These are phyloP conservation scores for Candida maris DNA, from an alignment of 805 yeast genomes.

Conservation along the genomic window DNA sequence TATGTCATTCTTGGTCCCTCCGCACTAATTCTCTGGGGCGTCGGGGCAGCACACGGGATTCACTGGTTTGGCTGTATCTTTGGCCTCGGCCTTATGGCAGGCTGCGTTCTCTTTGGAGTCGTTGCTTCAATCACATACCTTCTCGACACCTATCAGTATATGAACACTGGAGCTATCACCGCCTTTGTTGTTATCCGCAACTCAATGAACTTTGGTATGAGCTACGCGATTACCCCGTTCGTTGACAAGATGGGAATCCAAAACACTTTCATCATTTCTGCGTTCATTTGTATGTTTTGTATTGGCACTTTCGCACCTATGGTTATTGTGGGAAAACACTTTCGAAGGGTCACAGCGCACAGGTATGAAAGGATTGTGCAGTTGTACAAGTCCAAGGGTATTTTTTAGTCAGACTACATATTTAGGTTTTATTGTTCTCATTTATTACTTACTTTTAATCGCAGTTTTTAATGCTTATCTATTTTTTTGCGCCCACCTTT, in stretches of 20 bases:
- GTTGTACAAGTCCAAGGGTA: conserved; percentile 22
- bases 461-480: too few species aligned
- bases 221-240: conserved; percentile 61
- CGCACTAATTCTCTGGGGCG: conserved; percentile 61
- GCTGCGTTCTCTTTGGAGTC: conserved; percentile 50
- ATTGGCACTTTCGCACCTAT: conserved; percentile 43
- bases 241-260: conserved; percentile 47
- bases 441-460: too few species aligned
- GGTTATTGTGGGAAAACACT: conserved; percentile 33
- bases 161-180: conserved; percentile 51
- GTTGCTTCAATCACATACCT: conserved; percentile 49
- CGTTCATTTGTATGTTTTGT: conserved; percentile 46
- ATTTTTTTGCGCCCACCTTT: too few species aligned
- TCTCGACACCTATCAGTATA: conserved; percentile 54
- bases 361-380: conserved; percentile 35
- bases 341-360: conserved; percentile 33
- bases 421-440: too few species aligned
- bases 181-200: conserved; percentile 55
- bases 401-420: conserved; percentile 5
- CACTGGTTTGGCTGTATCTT: conserved; percentile 54
- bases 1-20: conserved; percentile 50
- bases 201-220: conserved; percentile 58
- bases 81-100: conserved; percentile 56
- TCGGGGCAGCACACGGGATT: conserved; percentile 52
- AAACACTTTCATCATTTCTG: conserved; percentile 54